Evolutionary conservation across 768 basidiomycete species (phyloP), one percentile per base, ranked within the genome.

Genomic region (Mycena leptocephala): DNA sequence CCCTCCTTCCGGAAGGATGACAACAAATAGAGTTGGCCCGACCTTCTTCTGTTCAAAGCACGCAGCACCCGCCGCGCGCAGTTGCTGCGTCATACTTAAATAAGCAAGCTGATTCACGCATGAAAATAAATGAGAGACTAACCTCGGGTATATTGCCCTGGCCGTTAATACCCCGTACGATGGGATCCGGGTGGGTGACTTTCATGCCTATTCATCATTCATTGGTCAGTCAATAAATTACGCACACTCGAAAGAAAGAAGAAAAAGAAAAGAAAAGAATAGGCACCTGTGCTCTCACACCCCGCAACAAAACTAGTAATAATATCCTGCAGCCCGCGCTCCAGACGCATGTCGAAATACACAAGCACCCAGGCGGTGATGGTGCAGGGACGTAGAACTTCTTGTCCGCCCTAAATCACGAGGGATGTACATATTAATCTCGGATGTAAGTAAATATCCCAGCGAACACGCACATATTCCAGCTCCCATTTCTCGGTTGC

Each of bases 1-100:
- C 1, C 91, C 93, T 3, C 90, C 90, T 73, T 96, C 94, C 0
- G 95, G 95, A 26, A 96, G 88, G 39, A 96, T 81, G 35, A 92
- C 89, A 1, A 95, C 90, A 30, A 95, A 87, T 2, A 96, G 86
- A 4, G 85, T 86, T 0, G 95, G 94, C 0, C 85, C 81, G 7
- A 78, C 82, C 9, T 84, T 83, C 30, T 84, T 84, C 78, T 86
- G 87, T 26, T 81, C 78, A 63, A 81, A 82, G 74, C 89, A 90
- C 35, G 87, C 88, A 0, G 74, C 74, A 13, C 95, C 95, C 6
- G 87, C 88, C 3, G 79, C 80, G 14, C 84, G 85, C 22, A 96
- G 83, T 85, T 91, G 89, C 90, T 91, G 30, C 24, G 51, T 61
- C 43, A 10, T 9, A 41, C n/a, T n/a, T 68, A 26, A 14, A 41